Evolutionary conservation across 2,329 filamentous ascomycete genomes (phyloP), one percentile per base, ranked within the genome.

Genomic region (Colletotrichum chrysophilum): DNA sequence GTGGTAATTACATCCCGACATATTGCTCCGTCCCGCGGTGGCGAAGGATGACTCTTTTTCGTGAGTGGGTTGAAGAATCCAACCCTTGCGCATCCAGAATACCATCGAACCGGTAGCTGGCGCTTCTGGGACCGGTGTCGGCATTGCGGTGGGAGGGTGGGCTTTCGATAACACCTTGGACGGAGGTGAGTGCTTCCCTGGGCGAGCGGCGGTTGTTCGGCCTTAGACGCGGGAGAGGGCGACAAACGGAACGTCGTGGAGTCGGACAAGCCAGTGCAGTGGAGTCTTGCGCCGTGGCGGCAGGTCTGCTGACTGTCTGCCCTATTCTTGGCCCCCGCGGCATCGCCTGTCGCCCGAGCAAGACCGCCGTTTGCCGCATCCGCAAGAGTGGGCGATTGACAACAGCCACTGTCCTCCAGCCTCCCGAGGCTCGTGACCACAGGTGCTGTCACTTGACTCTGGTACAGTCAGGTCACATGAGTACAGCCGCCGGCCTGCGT

Each of bases 321-420:
- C 58, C 58, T 62, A 36, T 73, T 69, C 64, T 75, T 69, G 56
- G 55, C 62, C 73, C 70, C 56, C 65, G 32, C 34, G 65, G 36
- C 34, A 26, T 62, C 56, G 43, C 38, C 34, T 66, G 48, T 66
- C 65, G 36, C 43, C 43, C 43, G 36, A 64, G 69, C 28, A 32
- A 64, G 61, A 64, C 74, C 70, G 70, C 70, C 34, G 24, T 74
- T 74, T 69, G 65, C 73, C 73, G 70, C 73, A 56, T 38, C 32
- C 58, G 32, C 56, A 48, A 65, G 36, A 36, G 55, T 38, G 36
- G 16, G 52, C 26, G 58, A 58, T 32, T 72, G 71, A 52, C 38
- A 64, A 36, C 55, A 75, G 64, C 72, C 61, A 75, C 69, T 75
- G 61, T 58, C 24, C 43, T 62, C 48, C n/a, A 30, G 26, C 24